A percentile compares a stretch with the other conserved stretches of the same genome.
These are phyloP conservation scores for Xeromyces bisporus DNA, from an alignment of 495 filamentous ascomycete genomes.

Conservation along the genomic window DNA sequence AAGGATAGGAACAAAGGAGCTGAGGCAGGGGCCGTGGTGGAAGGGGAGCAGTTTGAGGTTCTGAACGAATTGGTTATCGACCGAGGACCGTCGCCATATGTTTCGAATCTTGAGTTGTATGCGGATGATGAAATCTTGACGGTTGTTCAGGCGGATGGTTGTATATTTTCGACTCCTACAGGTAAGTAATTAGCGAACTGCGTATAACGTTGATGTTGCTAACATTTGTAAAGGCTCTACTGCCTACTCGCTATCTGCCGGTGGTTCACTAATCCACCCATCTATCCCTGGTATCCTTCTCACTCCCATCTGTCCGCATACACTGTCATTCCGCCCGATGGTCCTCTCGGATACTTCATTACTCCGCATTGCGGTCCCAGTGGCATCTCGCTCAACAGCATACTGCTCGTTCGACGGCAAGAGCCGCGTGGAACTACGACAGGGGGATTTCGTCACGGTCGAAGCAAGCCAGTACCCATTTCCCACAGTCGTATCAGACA, in stretches of 20 bases:
- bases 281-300: conserved; percentile 95
- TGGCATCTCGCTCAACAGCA: conserved; percentile 69
- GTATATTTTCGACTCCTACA: conserved; percentile 92
- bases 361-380: conserved; percentile 72
- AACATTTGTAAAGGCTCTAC: conserved; percentile 45
- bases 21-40: conserved; percentile 37
- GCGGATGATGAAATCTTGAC: conserved; percentile 86
- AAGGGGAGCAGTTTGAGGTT: conserved; percentile 82
- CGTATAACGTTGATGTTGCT: too few species aligned
- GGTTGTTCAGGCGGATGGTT: conserved; percentile 88
- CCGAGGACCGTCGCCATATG: conserved; percentile 88
- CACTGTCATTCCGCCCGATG: conserved; percentile 91
- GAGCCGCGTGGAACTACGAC: conserved; percentile 72
- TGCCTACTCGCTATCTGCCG: conserved; percentile 89
- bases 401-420: conserved; percentile 97
- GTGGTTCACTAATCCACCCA: conserved; percentile 87
- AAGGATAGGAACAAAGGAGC: conserved; percentile 29
- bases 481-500: conserved; percentile 67
- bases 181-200: too few species aligned
- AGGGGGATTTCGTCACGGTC: conserved; percentile 89
- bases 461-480: conserved; percentile 91
- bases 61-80: conserved; percentile 97
- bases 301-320: conserved; percentile 95
- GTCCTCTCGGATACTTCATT: conserved; percentile 92
- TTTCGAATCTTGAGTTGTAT: conserved; percentile 88